A percentile compares a stretch with the other conserved stretches of the same genome.
Evolutionary conservation across 1,284 basidiomycete species (phyloP).

Genomic region (Papiliotrema laurentii): DNA sequence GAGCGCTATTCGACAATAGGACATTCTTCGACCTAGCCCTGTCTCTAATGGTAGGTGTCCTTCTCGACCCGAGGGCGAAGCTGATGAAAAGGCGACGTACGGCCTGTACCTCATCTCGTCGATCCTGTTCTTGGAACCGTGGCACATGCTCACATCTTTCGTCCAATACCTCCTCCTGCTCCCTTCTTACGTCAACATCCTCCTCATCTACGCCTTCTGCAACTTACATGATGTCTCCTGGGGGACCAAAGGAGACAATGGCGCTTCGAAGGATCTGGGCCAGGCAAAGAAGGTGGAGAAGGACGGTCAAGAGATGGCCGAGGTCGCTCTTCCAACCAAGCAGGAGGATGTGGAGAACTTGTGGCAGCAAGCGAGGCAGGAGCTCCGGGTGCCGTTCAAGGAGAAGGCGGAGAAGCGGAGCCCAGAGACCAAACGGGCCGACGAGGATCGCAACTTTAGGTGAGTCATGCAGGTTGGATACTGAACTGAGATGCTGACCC

Average conservation of each 20-base stretch:
- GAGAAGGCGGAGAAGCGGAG: slow-evolving; percentile 75
- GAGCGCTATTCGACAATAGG: slow-evolving; percentile 58
- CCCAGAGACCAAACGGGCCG: slow-evolving; percentile 82
- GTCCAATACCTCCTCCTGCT: slow-evolving; percentile 47
- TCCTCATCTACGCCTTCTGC: slow-evolving; percentile 65
- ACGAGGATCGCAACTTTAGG: slow-evolving; percentile 48
- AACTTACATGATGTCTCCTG: slow-evolving; percentile 76
- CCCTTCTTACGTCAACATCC: slow-evolving; percentile 71
- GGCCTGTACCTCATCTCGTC: slow-evolving; percentile 83
- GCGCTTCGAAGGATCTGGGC: slow-evolving; percentile 76
- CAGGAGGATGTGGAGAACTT: slow-evolving; percentile 80
- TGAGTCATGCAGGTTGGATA: not conserved
- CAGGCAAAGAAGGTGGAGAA: slow-evolving; percentile 81
- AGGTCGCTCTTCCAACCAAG: slow-evolving; percentile 73
- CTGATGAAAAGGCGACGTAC: slow-evolving; percentile 67
- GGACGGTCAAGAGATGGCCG: slow-evolving; percentile 68
- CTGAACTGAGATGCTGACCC: not conserved
- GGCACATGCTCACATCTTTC: slow-evolving; percentile 92
- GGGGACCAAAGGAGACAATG: slow-evolving; percentile 90
- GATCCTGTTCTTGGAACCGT: slow-evolving; percentile 81
- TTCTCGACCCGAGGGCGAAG: not conserved
- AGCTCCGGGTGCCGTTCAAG: slow-evolving; percentile 55
- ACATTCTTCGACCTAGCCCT: slow-evolving; percentile 70
- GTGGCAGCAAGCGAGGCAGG: slow-evolving; percentile 67
- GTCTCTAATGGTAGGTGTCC: slow-evolving; percentile 29